Evolutionary conservation across 257 asterid genomes (phyloP), one percentile per base, ranked within the genome.

Genomic region (Solanum neorickii): DNA sequence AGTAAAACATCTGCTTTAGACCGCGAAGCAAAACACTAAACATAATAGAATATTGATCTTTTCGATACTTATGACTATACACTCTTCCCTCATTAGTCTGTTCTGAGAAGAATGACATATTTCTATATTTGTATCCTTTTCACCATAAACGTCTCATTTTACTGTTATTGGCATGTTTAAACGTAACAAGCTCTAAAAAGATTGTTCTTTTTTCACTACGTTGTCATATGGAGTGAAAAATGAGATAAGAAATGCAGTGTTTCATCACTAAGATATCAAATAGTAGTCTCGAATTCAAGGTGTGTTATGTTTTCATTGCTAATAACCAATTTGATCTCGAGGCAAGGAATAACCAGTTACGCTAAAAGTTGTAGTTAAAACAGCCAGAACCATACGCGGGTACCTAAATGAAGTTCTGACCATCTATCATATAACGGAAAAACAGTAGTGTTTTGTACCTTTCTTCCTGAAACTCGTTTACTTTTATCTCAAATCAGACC

Each of bases 401-500:
- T 35, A 35, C 62, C n/a, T 9, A 23, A 23, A 62, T 62, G 69
- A 62, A 62, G 31, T 62, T 62, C 31, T 62, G 31, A 62, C 70
- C 70, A 10, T 62, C 31, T 23, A n/a, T 62, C 70, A 11, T 10
- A 62, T 23, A 10, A n/a, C 29, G 3, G 16, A 42, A 41, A 35
- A 76, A 35, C 1, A 25, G 25, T 77, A 44, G 39, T 44, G 6
- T 77, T 44, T 6, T 44, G 13, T 44, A 77, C 18, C 65, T 42
- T 25, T 15, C 23, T 46, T 42, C 33, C 12, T 29, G 69, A 33
- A 27, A 31, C 84, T 59, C 23, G n/a, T 31, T 78, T 72, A 87
- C 44, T 44, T 89, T 41, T 42, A 39, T 76, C 87, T 3, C 33
- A 66, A 37, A 86, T 90, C 84, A 96, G 98, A 83, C 86, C 12